Evolutionary conservation across 2,329 filamentous ascomycete species (phyloP), one percentile per base, ranked within the genome.

Genomic region (Blastomyces emzantsi): DNA sequence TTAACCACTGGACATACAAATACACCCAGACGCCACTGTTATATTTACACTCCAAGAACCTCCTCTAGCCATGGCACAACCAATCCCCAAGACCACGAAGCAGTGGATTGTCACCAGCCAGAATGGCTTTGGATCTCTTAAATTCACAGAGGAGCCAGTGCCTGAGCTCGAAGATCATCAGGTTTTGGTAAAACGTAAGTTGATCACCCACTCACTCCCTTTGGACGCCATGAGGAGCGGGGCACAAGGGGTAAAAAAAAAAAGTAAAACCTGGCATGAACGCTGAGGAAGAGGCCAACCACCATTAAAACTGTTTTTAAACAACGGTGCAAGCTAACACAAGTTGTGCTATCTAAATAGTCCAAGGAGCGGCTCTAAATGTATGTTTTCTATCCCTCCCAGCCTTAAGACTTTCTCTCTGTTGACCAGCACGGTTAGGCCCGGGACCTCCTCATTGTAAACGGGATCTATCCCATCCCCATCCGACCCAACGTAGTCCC

Each of bases 401-500:
- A 25, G 15, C 55, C 17, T 17, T 41, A 43, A 55, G n/a, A 41
- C 49, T 22, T 36, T 30, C 28, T 39, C 9, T n/a, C 33, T 49
- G 15, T 51, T 51, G 28, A 25, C n/a, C n/a, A 51, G 13, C 13
- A 8, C 15, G 19, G 22, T 43, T 17, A 55, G 33, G n/a, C 60
- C 28, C 61, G 61, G 19, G 61, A 62, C 22, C 25, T 62, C 61
- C 2, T 62, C 28, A 57, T 62, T 22, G 8, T 15, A 17, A 17
- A 39, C 22, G 61, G 61, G 9, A 7, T 55, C 30, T 62, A 62
- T 22, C 61, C 39, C 15, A 62, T 63, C 45, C 63, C 66, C 54
- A 62, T 67, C 13, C 55, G 43, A 55, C 67, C 62, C 25, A 56
- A 51, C 47, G 39, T 51, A 43, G 63, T 63, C 25, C 59, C 64